Conservation (phyloP, 2,329 filamentous ascomycete species). For the Scedosporium minutisporum region DNA sequence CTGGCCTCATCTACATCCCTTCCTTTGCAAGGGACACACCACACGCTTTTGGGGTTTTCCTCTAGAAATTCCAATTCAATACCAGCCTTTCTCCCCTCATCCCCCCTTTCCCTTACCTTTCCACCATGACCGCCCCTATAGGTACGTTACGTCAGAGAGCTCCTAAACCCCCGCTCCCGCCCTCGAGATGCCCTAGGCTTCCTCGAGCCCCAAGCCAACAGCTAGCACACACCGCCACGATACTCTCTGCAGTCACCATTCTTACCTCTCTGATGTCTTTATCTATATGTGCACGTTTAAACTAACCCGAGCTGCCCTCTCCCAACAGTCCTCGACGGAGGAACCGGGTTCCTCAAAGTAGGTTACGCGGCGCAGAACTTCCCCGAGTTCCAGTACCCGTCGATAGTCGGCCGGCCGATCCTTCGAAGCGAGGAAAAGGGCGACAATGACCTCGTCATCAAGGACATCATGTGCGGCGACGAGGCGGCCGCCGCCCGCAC, state of each 20-base stretch:
- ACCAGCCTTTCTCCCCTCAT: not conserved
- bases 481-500: conserved; percentile 91
- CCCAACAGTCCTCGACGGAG: conserved; percentile 85
- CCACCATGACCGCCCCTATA: conserved; percentile 5
- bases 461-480: conserved; percentile 99
- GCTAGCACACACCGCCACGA: not conserved
- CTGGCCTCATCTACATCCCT: not conserved
- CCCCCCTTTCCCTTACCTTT: not conserved
- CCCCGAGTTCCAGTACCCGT: conserved; percentile 96
- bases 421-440: conserved; percentile 85
- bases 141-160: conserved; percentile 4
- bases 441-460: conserved; percentile 57
- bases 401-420: conserved; percentile 95
- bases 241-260: not conserved
- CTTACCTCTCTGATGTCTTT: conserved; percentile 8
- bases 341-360: conserved; percentile 98
- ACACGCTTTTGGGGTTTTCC: not conserved
- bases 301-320: not conserved
- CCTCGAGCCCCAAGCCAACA: conserved; percentile 6
- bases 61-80: not conserved
- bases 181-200: conserved; percentile 10
- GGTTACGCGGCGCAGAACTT: conserved; percentile 99
- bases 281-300: not conserved
- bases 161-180: conserved; percentile 2
- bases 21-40: not conserved